A percentile compares a stretch with the other conserved stretches of the same genome.
These are phyloP conservation scores for Globisporangium nagaii DNA, from an alignment of 352 stramenopile species.

Conservation along the genomic window DNA sequence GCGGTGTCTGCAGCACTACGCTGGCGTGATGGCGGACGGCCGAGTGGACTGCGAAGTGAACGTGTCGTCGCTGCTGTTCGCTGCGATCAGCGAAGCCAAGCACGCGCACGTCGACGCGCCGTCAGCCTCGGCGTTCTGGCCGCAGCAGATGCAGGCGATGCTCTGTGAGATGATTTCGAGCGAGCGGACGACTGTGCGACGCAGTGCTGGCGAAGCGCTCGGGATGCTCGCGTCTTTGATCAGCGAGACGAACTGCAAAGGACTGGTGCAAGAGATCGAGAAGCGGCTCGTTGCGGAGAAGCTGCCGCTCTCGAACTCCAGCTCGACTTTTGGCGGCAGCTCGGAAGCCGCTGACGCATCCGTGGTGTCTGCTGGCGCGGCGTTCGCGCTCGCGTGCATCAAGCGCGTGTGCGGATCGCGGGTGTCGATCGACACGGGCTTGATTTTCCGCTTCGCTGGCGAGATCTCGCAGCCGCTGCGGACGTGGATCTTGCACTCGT, in stretches of 20 bases:
- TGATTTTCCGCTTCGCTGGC: conserved; percentile 67
- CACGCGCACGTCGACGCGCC: conserved; percentile 14
- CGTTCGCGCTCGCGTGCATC: conserved; percentile 76
- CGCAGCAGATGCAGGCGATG: conserved; percentile 74
- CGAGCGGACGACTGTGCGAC: conserved; percentile 55
- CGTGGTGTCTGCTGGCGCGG: conserved; percentile 49
- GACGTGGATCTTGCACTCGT: conserved; percentile 80
- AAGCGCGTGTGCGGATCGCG: conserved; percentile 73
- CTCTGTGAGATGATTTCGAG: conserved; percentile 73
- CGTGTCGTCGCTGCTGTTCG: conserved; percentile 71
- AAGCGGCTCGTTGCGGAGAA: conserved; percentile 63
- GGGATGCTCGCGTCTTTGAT: conserved; percentile 54
- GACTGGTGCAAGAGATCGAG: conserved; percentile 63
- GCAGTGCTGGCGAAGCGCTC: conserved; percentile 66
- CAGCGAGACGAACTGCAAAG: conserved; percentile 38
- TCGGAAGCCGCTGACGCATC: conserved; percentile 36
- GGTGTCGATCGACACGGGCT: conserved; percentile 63
- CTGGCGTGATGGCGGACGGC: conserved; percentile 51
- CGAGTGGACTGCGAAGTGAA: conserved; percentile 69
- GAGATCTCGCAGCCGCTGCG: conserved; percentile 73
- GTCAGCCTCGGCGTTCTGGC: conserved; percentile 37
- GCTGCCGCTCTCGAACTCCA: conserved; percentile 11
- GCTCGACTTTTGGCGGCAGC: conserved; percentile 21
- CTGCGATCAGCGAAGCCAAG: conserved; percentile 52
- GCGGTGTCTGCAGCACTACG: conserved; percentile 76